These are phyloP conservation scores for Lotus japonicus DNA, from an alignment of 306 rosid genomes.

Conservation along the genomic window DNA sequence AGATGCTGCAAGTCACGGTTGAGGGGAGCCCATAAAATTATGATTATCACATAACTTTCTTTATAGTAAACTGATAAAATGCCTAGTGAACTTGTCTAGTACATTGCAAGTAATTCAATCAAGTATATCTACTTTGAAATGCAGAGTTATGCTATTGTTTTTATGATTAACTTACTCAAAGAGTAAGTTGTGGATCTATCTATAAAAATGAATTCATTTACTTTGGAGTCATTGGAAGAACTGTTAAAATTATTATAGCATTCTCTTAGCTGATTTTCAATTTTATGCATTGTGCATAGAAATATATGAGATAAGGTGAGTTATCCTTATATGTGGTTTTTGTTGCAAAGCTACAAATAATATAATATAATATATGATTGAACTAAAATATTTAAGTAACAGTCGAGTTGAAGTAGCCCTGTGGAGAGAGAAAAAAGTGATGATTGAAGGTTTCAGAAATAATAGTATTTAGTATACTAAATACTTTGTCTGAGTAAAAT, in stretches of 20 bases:
- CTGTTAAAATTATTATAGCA: neutral
- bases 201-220: neutral
- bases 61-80: neutral
- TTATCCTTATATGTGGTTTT: neutral
- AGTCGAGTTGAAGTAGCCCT: neutral
- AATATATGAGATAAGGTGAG: neutral
- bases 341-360: neutral
- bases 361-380: neutral
- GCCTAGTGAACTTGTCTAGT: neutral
- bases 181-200: neutral
- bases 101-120: neutral
- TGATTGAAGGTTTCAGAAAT: neutral
- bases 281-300: neutral
- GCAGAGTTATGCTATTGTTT: neutral
- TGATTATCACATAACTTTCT: neutral
- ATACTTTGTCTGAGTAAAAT: neutral
- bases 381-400: neutral
- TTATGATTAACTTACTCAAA: neutral
- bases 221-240: neutral
- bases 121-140: neutral
- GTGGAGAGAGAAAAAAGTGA: neutral
- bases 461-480: neutral
- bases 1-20: neutral
- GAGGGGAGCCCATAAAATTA: neutral
- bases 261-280: neutral